Percentiles rank a stretch among this genome's conserved stretches.
phyloP scores from a whole-genome alignment of 2,329 filamentous ascomycete species.

The Plenodomus lindquistii region DNA sequence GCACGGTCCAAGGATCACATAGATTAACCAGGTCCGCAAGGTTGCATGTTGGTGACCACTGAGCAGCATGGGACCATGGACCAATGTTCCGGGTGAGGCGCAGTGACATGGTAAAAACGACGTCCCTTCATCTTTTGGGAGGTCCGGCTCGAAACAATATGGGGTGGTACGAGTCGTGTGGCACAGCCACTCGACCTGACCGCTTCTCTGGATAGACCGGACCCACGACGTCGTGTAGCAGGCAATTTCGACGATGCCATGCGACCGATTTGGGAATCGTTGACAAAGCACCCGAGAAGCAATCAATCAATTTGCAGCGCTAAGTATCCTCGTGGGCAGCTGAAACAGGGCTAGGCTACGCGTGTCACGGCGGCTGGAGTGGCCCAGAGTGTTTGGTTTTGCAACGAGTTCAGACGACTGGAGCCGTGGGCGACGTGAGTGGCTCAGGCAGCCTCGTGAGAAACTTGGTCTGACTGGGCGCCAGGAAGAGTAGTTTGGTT shows the following conservation, averaged over 20 bases:
- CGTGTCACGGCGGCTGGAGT: conserved; percentile 3
- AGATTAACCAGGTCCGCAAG: not conserved
- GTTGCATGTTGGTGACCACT: not conserved
- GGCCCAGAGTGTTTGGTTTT: conserved; percentile 13
- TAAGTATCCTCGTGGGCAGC: conserved; percentile 3
- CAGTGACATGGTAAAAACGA: no score
- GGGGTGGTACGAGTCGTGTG: not conserved
- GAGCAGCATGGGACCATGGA: not conserved
- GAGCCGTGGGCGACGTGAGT: not conserved
- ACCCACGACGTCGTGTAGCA: not conserved
- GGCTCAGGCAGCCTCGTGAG: not conserved
- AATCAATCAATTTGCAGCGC: conserved; percentile 2
- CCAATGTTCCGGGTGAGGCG: not conserved
- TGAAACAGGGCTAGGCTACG: conserved; percentile 6
- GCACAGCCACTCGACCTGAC: not conserved
- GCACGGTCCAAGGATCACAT: not conserved
- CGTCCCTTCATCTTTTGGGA: no score
- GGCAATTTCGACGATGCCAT: not conserved
- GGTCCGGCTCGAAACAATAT: not conserved
- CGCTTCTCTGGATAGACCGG: not conserved
- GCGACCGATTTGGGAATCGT: not conserved
- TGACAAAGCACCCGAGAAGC: not conserved
- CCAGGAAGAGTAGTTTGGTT: no score
- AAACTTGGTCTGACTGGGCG: not conserved
- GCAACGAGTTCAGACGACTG: not conserved